Base-by-base conservation (phyloP, 192 early-diverging fungal species). In the Coemansia sp. region DNA sequence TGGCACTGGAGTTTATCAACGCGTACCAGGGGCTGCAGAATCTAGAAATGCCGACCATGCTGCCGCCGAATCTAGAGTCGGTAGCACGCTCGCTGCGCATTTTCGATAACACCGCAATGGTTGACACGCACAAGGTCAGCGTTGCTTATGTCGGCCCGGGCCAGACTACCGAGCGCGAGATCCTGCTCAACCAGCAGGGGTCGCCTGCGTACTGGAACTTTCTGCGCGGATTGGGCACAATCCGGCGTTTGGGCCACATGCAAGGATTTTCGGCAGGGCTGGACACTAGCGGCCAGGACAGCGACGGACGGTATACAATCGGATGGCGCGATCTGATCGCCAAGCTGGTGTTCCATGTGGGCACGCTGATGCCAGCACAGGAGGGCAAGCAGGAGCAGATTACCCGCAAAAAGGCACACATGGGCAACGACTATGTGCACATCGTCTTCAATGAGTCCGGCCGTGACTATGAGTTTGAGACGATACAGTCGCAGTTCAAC, bases 401-500 rank as follows among this genome's bases (percentile, higher is more conserved):
- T 40, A 82, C 90, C 60, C 87, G 82, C 55, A 99, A 99, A 61
- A 99, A 99, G 77, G 78, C 92, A 23, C 93, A 96, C 62, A 93
- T 99, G 57, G 96, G 93, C 35, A 99, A 99, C 63, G 93, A 99
- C 73, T 97, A 85, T 77, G 90, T 99, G 43, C 84, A 85, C 28
- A 88, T 99, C 56, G 85, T 96, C 8, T 99, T 87, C 58, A 94
- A 97, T 62, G 94, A 99, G 62, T 88, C 88, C 27, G 94, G 89
- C 1, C 52, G 53, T 0, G 82, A 86, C 7, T 92, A 90, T 62
- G 83, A 81, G 27, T 93, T 94, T 68, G 87, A 94, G 51, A 97
- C 93, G 4, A 81, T 97, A 26, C 86, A 93, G 2, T 85, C 88
- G 11, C 90, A 99, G 67, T 97, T 97, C 79, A 97, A 97, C 63